Evolutionary conservation across 2,329 filamentous ascomycete genomes (phyloP), one percentile per base, ranked within the genome.

Genomic region (Penicillium polonicum): DNA sequence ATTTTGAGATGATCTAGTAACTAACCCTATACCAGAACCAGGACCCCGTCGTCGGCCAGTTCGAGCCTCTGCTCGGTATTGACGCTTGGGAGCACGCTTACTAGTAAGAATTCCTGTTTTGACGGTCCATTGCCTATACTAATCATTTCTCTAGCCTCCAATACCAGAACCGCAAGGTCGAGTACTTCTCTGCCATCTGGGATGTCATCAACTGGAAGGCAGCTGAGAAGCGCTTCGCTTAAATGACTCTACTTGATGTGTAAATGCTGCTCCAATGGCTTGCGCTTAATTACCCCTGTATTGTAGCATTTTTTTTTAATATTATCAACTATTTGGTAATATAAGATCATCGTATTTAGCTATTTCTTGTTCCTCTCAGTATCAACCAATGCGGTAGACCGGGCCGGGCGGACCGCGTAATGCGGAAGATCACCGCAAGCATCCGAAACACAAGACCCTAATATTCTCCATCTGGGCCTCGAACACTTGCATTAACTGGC

Each of bases 1-100:
- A 2, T 4, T 48, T 19, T 44, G 12, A 6, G 36, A 9, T 43
- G 15, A 4, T 43, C 25, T 23, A 51, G 25, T 39, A 59, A 52
- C 62, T 61, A 38, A 57, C 49, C 45, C 38, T 29, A 33, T 8
- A 48, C 57, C 57, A 82, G 74, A 95, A 95, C 82, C 91, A 96
- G 80, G 91, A 96, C 75, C 90, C 92, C 27, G 89, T 97, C 31
- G 84, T 91, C 15, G 92, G 92, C 49, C 89, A 89, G 74, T 91
- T 89, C 74, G 83, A 86, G 70, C 92, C 92, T 38, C 81, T 97
- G 48, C 80, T 97, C 46, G 92, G 92, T 57, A 88, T 97, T 70
- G 92, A 97, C 80, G 92, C 92, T 54, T 96, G 92, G 92, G 92
- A 96, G 83, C 92, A 96, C 79, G 92, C 92, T 52, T 96, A 95